Evolutionary conservation across 331 rosid genomes (phyloP), one percentile per base, ranked within the genome.

Genomic region (Quercus tomentella): DNA sequence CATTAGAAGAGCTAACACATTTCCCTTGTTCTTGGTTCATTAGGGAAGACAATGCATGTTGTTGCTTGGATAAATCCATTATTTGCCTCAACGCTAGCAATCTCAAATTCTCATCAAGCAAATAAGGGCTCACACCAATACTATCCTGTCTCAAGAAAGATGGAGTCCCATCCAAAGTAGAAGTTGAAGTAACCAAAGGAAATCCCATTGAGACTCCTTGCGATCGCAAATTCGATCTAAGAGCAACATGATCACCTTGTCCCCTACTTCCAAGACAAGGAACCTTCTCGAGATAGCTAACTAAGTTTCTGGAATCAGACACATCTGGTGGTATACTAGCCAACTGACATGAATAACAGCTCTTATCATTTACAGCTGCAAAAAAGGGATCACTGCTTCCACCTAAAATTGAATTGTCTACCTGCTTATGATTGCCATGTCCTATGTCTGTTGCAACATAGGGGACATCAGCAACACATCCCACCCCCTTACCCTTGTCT

Each of bases 21-120:
- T 71, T 79, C 70, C 86, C 87, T 31, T 80, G 88, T 73, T 75
- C 80, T 80, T 76, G 82, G 41, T 79, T 80, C 81, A 78, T 73
- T 57, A 80, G 65, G 76, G 80, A 80, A 76, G 84, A 61, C 78
- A 80, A 54, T 16, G 81, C 74, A 51, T 80, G 86, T 0, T 80
- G 88, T 45, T 86, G 88, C 79, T 80, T 87, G 6, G 90, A 82
- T 85, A 84, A 80, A 76, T 91, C 92, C 57, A 79, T 57, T 67
- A 76, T 76, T 82, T 87, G 85, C 75, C 84, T 80, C 83, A 81
- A 26, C 31, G 89, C 81, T 77, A 81, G 86, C 80, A 84, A 73
- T 83, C 88, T 82, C 77, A 75, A 83, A 56, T 81, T 87, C 83
- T 87, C 93, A 81, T 91, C 84, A 56, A 72, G 85, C 52, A 81